These are phyloP conservation scores for Heliamphora exappendiculata DNA, from an alignment of 148 eudicot species.

Conservation along the genomic window DNA sequence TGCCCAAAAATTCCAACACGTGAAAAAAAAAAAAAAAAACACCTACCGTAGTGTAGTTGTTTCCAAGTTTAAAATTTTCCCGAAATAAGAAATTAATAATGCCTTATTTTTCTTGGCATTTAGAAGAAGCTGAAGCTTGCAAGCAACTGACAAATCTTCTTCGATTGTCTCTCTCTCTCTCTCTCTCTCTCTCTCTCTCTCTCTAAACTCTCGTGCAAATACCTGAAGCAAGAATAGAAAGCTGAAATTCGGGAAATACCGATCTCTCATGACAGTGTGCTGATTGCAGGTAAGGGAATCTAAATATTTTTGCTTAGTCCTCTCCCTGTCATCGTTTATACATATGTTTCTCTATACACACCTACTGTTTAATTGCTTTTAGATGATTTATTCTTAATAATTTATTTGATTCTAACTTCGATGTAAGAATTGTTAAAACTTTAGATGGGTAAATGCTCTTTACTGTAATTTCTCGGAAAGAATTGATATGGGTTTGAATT, in stretches of 20 bases:
- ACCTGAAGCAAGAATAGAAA: neutral
- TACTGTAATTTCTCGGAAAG: neutral
- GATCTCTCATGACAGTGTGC: neutral
- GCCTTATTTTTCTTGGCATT: constrained; percentile 1
- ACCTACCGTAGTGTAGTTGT: neutral
- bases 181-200: neutral
- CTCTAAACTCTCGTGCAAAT: neutral
- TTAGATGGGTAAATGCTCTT: neutral
- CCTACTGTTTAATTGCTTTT: neutral
- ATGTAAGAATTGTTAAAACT: neutral
- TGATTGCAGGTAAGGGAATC: neutral
- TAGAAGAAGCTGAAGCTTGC: neutral
- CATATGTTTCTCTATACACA: neutral
- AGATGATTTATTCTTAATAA: neutral
- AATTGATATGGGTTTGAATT: neutral
- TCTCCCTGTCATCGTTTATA: neutral
- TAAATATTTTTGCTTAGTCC: neutral
- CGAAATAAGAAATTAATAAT: neutral
- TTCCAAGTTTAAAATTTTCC: neutral
- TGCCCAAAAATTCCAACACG: neutral
- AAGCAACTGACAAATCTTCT: constrained; percentile 3
- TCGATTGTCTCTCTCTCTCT: neutral
- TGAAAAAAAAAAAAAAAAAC: no score
- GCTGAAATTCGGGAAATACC: neutral
- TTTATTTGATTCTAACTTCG: neutral